A percentile compares a stretch with the other conserved stretches of the same genome.
Evolutionary conservation across 176 grass and related monocot species (phyloP).

Genomic region (Areca catechu): DNA sequence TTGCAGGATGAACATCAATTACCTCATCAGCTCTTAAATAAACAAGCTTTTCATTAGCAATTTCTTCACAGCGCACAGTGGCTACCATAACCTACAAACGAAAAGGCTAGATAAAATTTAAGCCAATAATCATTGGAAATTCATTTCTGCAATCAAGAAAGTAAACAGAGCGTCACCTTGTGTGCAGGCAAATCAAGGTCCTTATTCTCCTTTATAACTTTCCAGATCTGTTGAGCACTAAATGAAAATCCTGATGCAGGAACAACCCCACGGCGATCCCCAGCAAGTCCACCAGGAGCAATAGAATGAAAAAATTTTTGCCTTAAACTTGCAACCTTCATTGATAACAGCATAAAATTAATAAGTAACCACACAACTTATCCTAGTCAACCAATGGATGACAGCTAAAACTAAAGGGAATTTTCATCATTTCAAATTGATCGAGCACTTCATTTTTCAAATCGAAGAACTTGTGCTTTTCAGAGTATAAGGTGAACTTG

Average conservation of each 20-base stretch:
- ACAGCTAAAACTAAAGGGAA: no score
- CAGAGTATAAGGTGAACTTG: no score
- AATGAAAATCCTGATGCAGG: slow-evolving; percentile 97
- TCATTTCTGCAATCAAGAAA: no score
- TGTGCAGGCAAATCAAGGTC: slow-evolving; percentile 97
- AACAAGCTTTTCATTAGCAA: slow-evolving; percentile 83
- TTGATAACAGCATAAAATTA: no score
- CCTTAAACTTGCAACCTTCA: slow-evolving; percentile 78
- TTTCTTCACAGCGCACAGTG: slow-evolving; percentile 97
- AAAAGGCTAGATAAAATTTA: slow-evolving; percentile 4
- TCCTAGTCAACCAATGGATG: no score
- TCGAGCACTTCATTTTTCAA: no score
- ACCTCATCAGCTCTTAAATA: slow-evolving; percentile 67
- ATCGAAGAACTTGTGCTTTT: no score
- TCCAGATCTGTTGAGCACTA: slow-evolving; percentile 94
- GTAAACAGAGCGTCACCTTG: slow-evolving; percentile 48
- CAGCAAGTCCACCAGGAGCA: slow-evolving; percentile 90
- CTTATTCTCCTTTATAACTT: slow-evolving; percentile 98
- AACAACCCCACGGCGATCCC: slow-evolving; percentile 84
- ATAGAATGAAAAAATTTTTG: slow-evolving; percentile 95
- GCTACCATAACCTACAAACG: slow-evolving; percentile 94
- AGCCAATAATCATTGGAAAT: neutral
- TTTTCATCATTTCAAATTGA: no score
- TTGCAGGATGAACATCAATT: neutral
- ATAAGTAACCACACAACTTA: no score